Conservation (phyloP, 1,284 basidiomycete genomes). For the Schizopora paradoxa region DNA sequence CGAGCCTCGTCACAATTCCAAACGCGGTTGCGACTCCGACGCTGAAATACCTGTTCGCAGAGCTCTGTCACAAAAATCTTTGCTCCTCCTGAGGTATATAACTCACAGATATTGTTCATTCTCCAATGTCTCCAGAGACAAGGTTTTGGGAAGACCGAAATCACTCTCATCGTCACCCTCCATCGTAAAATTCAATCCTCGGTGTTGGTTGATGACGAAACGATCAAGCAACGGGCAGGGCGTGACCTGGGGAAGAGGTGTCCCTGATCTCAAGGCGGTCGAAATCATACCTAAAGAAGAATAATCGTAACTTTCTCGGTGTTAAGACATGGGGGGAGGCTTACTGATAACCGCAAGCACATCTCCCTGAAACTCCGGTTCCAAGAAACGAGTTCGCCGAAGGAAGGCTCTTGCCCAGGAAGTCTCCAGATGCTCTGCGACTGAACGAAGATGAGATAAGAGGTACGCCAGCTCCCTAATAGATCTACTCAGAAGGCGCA, state of each 20-base stretch:
- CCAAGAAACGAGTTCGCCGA: constrained; percentile 67
- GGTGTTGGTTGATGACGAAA: constrained; percentile 39
- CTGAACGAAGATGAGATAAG: constrained; percentile 59
- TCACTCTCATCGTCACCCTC: constrained; percentile 65
- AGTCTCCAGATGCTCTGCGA: constrained; percentile 60
- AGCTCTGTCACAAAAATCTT: constrained; percentile 1
- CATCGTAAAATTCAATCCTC: constrained; percentile 34
- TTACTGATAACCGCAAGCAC: constrained; percentile 73
- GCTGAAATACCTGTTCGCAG: constrained; percentile 50
- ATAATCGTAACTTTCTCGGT: not conserved
- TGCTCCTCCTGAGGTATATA: not conserved
- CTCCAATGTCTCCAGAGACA: constrained; percentile 60
- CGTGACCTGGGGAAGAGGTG: constrained; percentile 80
- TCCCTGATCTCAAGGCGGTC: constrained; percentile 67
- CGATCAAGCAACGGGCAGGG: constrained; percentile 78
- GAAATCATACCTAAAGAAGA: constrained; percentile 54
- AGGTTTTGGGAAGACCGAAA: constrained; percentile 57
- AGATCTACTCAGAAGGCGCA: not conserved
- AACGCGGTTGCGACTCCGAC: constrained; percentile 71
- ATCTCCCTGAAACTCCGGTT: constrained; percentile 81
- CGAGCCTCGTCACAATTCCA: constrained; percentile 58
- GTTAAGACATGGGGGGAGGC: constrained; percentile 21
- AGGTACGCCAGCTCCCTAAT: constrained; percentile 54
- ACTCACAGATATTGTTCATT: constrained; percentile 67
- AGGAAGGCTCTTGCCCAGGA: constrained; percentile 75